Evolutionary conservation across 495 filamentous ascomycete species (phyloP), one percentile per base, ranked within the genome.

Genomic region (Trichoderma erinaceum): DNA sequence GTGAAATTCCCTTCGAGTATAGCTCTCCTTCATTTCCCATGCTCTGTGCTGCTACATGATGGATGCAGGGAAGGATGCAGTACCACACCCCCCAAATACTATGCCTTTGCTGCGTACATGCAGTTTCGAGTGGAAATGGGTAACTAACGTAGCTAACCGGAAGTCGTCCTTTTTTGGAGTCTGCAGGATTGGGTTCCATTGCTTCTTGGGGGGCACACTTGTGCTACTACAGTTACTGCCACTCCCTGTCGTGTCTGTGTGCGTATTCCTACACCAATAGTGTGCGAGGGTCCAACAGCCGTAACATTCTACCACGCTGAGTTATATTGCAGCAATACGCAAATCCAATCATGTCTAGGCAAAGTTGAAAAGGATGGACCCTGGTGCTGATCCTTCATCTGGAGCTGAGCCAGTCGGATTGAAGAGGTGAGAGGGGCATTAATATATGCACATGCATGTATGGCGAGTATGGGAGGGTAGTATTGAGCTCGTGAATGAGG

Each of bases 131-230:
- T 52, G 18, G 18, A 52, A 18, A 52, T n/a, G 5, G 35, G 48
- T 52, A 52, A 52, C 48, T 23, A 23, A 52, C 15, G 18, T 52
- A n/a, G 21, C 18, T 10, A 52, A 10, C 21, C 18, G 18, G 18
- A 21, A 4, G 48, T 21, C 6, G 18, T n/a, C 48, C 18, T 10
- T 23, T 21, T 52, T 23, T 7, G 46, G 48, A 7, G 3, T 52
- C 48, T 52, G 48, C 48, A 52, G 48, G 18, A 10, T 52, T n/a
- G 48, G 48, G 48, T 52, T 52, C 25, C 48, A 52, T 52, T 52
- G 48, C 16, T 52, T 52, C 48, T 52, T 16, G 48, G 35, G 35
- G 2, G 35, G 35, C 5, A 52, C 16, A 52, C 48, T n/a, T 3
- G 16, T 52, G 48, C 15, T 52, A 52, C 2, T 38, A 38, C 35